Conservation (phyloP, 202 grass and related monocot species). For the Panicum hallii region DNA sequence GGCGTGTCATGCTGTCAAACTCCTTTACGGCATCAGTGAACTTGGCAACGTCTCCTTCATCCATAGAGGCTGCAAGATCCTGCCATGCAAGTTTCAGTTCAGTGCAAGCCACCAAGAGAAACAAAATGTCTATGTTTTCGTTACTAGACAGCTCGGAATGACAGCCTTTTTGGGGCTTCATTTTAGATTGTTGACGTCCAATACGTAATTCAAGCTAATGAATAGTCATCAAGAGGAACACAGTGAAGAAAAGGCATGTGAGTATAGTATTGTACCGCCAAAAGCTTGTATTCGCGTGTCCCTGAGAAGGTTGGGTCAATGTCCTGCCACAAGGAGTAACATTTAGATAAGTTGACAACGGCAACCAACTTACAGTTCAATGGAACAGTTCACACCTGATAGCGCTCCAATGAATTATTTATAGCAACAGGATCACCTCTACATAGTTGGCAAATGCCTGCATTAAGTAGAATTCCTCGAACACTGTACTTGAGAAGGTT, state of each 20-base stretch:
- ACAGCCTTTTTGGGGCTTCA: not conserved
- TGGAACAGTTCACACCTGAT: slow-evolving; percentile 64
- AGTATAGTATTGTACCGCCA: slow-evolving; percentile 59
- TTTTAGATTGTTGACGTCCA: slow-evolving; percentile 30
- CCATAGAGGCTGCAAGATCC: slow-evolving; percentile 80
- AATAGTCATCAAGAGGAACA: not conserved
- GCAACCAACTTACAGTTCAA: slow-evolving; percentile 6
- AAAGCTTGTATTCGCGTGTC: slow-evolving; percentile 82
- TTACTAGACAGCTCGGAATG: not conserved
- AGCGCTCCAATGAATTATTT: slow-evolving; percentile 72
- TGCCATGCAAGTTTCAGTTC: slow-evolving; percentile 37
- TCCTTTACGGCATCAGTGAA: slow-evolving; percentile 83
- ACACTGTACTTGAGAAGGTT: slow-evolving; percentile 82
- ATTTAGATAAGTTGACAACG: slow-evolving; percentile 36
- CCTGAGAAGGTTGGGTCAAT: slow-evolving; percentile 88
- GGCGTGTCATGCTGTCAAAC: slow-evolving; percentile 80
- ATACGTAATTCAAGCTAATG: slow-evolving; percentile 8
- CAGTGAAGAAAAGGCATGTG: slow-evolving; percentile 14
- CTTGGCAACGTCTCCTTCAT: slow-evolving; percentile 78
- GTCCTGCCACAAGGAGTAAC: slow-evolving; percentile 54
- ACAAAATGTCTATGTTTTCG: not conserved
- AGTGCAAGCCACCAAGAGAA: not conserved
- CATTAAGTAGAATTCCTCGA: slow-evolving; percentile 83
- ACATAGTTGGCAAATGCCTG: slow-evolving; percentile 87
- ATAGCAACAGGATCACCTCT: slow-evolving; percentile 80